phyloP scores from a whole-genome alignment of 306 rosid genomes.

The Cucumis hystrix region DNA sequence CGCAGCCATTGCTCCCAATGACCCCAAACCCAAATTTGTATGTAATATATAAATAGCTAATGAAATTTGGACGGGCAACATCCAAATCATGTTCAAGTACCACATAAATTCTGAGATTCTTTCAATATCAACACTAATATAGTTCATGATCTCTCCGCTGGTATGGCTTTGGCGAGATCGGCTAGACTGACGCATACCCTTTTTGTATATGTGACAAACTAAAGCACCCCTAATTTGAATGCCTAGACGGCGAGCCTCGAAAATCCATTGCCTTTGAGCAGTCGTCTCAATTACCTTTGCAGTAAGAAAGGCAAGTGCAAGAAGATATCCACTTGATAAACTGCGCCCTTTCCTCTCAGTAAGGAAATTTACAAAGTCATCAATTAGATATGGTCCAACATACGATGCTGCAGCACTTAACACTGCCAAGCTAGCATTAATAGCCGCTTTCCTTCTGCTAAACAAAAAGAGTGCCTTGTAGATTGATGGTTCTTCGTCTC shows the following conservation, averaged over 20 bases:
- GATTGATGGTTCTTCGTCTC: constrained; percentile 41
- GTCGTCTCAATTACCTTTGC: constrained; percentile 80
- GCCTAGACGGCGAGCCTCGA: constrained; percentile 79
- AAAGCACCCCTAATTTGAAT: constrained; percentile 71
- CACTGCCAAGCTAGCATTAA: constrained; percentile 61
- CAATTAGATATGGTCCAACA: constrained; percentile 87
- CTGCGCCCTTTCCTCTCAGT: constrained; percentile 31
- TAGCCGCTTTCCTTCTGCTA: constrained; percentile 58
- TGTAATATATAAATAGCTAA: constrained; percentile 62
- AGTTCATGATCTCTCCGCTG: constrained; percentile 85
- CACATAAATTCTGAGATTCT: constrained; percentile 76
- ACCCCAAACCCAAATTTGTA: constrained; percentile 66
- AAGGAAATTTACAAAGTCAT: constrained; percentile 64
- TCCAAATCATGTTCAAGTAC: constrained; percentile 72
- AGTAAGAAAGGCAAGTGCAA: constrained; percentile 53
- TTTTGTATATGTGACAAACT: constrained; percentile 54
- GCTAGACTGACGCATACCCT: constrained; percentile 55
- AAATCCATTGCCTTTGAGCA: constrained; percentile 89
- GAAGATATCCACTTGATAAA: constrained; percentile 47
- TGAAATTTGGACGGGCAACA: constrained; percentile 78
- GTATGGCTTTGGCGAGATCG: constrained; percentile 62
- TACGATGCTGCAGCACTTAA: constrained; percentile 66
- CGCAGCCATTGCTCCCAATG: constrained; percentile 58
- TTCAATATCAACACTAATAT: constrained; percentile 89
- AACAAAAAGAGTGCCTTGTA: constrained; percentile 48